Evolutionary conservation across 2,329 filamentous ascomycete genomes (phyloP).

Genomic region (Paracoccidioides lutzii): DNA sequence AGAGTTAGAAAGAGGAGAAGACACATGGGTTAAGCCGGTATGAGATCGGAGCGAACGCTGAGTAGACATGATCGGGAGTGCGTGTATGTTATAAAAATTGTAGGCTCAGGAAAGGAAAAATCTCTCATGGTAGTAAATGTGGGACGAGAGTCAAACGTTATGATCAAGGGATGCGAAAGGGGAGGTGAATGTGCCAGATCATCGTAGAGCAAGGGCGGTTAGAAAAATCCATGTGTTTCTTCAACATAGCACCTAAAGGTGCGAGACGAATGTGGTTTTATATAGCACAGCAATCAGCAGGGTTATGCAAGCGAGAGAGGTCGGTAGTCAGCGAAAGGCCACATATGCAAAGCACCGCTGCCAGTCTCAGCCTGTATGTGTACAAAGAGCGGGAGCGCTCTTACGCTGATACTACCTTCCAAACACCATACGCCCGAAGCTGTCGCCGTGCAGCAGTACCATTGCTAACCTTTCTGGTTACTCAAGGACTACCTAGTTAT

Average conservation of each 20-base stretch:
- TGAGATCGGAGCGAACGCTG: constrained; percentile 30
- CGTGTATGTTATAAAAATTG: not conserved
- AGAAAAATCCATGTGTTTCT: not conserved
- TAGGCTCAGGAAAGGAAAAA: constrained; percentile 7
- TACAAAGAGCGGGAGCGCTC: constrained; percentile 7
- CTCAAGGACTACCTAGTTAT: not conserved
- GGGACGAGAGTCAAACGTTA: not conserved
- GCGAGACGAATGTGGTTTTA: constrained; percentile 4
- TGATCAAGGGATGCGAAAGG: not conserved
- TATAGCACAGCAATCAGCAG: constrained; percentile 1
- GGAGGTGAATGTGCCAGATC: not conserved
- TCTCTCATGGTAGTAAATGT: not conserved
- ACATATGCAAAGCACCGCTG: constrained; percentile 2
- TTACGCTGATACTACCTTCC: constrained; percentile 6
- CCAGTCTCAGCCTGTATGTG: not conserved
- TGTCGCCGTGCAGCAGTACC: not conserved
- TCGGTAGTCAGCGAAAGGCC: not conserved
- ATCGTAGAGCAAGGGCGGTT: not conserved
- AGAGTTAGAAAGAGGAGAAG: constrained; percentile 18
- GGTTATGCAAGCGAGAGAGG: not conserved
- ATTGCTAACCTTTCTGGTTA: not conserved
- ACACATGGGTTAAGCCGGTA: constrained; percentile 17
- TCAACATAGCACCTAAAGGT: not conserved
- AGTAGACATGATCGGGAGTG: constrained; percentile 19
- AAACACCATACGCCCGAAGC: not conserved